A percentile compares a stretch with the other conserved stretches of the same genome.
Evolutionary conservation across 768 basidiomycete species (phyloP).

Genomic region (Boletus edulis): DNA sequence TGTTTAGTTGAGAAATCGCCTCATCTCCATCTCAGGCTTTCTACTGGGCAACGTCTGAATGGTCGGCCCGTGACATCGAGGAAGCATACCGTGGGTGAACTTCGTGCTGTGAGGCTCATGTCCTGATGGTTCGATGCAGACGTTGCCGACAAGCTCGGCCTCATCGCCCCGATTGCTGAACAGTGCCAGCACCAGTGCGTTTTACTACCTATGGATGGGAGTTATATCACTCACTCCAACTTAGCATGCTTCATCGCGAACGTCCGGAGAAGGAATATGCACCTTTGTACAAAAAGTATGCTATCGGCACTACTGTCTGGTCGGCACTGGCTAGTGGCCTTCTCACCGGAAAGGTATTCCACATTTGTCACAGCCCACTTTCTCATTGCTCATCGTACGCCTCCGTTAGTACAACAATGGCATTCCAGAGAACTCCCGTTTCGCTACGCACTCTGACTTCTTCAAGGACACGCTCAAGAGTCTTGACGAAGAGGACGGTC

Average conservation of each 20-base stretch:
- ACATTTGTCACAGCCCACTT: background rate
- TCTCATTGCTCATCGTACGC: background rate
- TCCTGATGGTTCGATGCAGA: constrained; percentile 24
- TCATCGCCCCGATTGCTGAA: constrained; percentile 50
- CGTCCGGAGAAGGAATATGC: constrained; percentile 54
- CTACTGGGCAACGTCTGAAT: constrained; percentile 55
- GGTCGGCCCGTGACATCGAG: constrained; percentile 50
- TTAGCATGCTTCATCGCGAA: constrained; percentile 52
- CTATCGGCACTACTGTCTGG: constrained; percentile 51
- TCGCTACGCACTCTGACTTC: constrained; percentile 44
- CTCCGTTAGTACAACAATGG: constrained; percentile 43
- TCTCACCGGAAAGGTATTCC: constrained; percentile 49
- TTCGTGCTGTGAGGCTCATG: background rate
- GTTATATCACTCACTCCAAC: background rate
- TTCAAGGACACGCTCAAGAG: constrained; percentile 45
- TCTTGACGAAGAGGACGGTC: constrained; percentile 42
- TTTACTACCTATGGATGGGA: background rate
- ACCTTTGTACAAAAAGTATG: constrained; percentile 45
- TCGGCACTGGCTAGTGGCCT: constrained; percentile 54
- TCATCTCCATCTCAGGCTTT: constrained; percentile 27
- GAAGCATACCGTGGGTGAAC: constrained; percentile 37
- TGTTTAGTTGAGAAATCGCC: background rate
- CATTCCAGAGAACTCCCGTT: constrained; percentile 51
- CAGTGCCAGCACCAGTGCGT: constrained; percentile 48
- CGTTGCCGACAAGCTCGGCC: constrained; percentile 48